Evolutionary conservation across 2,329 filamentous ascomycete species (phyloP), one percentile per base, ranked within the genome.

Genomic region (Metarhizium anisopliae): DNA sequence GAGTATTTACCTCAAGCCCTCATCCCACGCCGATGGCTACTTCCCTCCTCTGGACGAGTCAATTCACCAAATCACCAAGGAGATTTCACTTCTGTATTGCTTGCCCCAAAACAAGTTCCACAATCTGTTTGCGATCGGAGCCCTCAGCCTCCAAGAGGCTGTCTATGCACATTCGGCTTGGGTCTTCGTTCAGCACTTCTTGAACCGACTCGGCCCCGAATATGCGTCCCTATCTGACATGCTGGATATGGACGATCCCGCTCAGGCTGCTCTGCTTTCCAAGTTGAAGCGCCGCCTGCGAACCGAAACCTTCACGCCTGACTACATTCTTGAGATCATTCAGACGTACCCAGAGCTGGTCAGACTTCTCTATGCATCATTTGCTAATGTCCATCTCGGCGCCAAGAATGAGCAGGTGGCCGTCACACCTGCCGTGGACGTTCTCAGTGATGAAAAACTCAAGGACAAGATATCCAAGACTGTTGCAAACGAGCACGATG

Each of bases 21-120:
- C 87, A 18, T 69, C 78, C 51, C 81, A 80, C 61, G 71, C 79
- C 29, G 74, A 82, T 42, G 73, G 80, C 47, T 78, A 80, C 56
- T 75, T 76, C 68, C 92, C 93, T 43, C 87, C 91, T 0, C 90
- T 97, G 62, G 90, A 96, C 66, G 87, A 93, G 63, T 94, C 93
- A 2, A 96, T 99, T 62, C 90, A 96, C 74, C 94, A 99, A 74
- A 96, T 99, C 76, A 95, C 94, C 77, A 97, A 97, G 80, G 94
- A 99, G 72, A 87, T 96, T 52, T 97, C 94, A 2, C 82, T 99
- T 57, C 80, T 99, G 18, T 99, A 97, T 83, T 99, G 94, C 71
- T 88, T 99, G 62, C 94, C 94, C 14, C 93, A 95, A 72, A 99
- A 96, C 80, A 94, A 92, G 73, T 90, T 99, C 71, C 93, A 96